Base-by-base conservation (phyloP, 1,284 basidiomycete genomes). In the Apiotrichum domesticum region DNA sequence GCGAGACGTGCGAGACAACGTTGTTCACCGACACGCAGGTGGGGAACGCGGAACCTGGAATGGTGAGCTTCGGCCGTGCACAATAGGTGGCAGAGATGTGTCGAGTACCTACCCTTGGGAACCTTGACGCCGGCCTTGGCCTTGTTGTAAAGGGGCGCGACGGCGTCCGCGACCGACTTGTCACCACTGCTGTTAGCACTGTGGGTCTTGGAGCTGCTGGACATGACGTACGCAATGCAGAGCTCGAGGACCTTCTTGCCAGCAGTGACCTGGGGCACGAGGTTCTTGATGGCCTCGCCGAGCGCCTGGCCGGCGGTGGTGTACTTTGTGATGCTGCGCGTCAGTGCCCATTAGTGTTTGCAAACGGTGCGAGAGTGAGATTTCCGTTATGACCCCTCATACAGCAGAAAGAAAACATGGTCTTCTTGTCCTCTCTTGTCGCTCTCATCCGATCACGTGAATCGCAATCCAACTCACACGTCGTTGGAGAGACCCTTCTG, bases 221-320 rank as follows among this genome's bases (percentile, higher is more conserved):
- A 37, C 14, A 13, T 13, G 1, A 76, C 76, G 59, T 51, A 77
- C 78, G 91, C 86, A 62, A 88, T 78, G 77, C 90, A 94, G 54
- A 98, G 83, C 79, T 97, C 92, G 74, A 95, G 81, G 44, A 79
- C 72, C 68, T 93, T 80, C 78, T 89, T 93, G 54, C 90, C 94
- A 68, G 90, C 88, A 14, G 87, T 82, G 64, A 80, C 79, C 58
- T 86, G 81, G 52, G 83, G 83, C 63, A 95, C 80, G 68, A 97
- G 82, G 79, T 87, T 87, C 80, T 92, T 91, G 75, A 91, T 83
- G 51, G 90, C 90, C 69, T 84, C 83, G 71, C 88, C 83, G 47
- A 90, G 85, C 75, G 96, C 91, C 67, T 96, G 91, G 60, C 90
- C 91, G 33, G 94, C 93, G 35, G 84, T 82, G 87, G 95, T 79